These are phyloP conservation scores for Quercus berberidifolia DNA, from an alignment of 306 rosid genomes.

Conservation along the genomic window DNA sequence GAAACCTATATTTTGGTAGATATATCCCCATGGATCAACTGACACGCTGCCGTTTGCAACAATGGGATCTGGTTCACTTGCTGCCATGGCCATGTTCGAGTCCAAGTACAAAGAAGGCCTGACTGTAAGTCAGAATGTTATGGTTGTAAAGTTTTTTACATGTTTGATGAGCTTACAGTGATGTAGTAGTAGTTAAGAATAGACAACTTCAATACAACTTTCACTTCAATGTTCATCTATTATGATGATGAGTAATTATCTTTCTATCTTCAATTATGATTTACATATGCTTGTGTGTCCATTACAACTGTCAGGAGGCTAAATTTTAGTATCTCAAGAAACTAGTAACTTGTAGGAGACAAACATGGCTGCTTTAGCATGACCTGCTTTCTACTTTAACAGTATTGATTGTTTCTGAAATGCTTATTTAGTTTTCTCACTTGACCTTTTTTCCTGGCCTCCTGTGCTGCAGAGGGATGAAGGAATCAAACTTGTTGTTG, in stretches of 20 bases:
- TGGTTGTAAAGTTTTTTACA: not conserved
- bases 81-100: slow-evolving; percentile 58
- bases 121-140: slow-evolving; percentile 37
- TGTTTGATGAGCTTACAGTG: not conserved
- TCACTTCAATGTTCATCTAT: not conserved
- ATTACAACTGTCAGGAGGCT: not conserved
- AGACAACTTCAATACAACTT: not conserved
- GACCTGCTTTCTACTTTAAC: not conserved
- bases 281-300: not conserved
- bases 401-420: not conserved
- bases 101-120: slow-evolving; percentile 70
- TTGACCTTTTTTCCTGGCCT: slow-evolving; percentile 1
- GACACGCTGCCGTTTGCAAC: slow-evolving; percentile 61
- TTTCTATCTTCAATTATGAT: not conserved
- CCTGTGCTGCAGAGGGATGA: slow-evolving; percentile 64
- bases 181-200: not conserved
- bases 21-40: slow-evolving; percentile 66
- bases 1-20: slow-evolving; percentile 25
- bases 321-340: not conserved
- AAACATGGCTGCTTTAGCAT: not conserved
- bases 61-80: slow-evolving; percentile 68
- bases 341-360: not conserved
- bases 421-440: not conserved
- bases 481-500: slow-evolving; percentile 68
- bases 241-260: not conserved